Conservation (phyloP, 352 stramenopile species). For the Phytophthora megakarya region DNA sequence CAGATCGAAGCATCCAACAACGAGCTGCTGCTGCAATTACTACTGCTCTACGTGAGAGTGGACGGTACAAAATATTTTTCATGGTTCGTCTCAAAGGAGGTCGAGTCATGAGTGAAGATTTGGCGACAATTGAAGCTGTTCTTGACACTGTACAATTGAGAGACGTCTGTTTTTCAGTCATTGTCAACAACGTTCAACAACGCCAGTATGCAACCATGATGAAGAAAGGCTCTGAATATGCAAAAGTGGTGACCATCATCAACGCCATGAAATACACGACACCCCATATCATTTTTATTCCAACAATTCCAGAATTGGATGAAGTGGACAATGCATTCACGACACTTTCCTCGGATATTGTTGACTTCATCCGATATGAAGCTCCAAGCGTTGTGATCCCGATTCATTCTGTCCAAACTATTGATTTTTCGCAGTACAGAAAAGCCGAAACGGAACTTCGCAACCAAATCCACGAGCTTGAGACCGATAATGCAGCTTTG, state of each 20-base stretch:
- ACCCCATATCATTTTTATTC: not conserved
- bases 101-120: not conserved
- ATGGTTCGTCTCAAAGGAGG: not conserved
- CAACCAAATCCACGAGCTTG: not conserved
- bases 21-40: not conserved
- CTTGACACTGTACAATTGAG: not conserved
- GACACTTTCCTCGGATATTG: not conserved
- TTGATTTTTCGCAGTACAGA: not conserved
- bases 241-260: not conserved
- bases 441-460: not conserved
- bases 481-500: not conserved
- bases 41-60: not conserved
- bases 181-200: not conserved
- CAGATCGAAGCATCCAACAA: not conserved
- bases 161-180: not conserved
- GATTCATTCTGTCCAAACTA: not conserved
- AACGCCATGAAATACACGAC: not conserved
- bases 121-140: not conserved
- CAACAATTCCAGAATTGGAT: not conserved
- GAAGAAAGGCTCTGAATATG: not conserved
- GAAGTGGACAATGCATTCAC: not conserved
- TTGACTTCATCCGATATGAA: not conserved
- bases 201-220: not conserved
- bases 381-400: not conserved
- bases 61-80: not conserved